Base-by-base conservation (phyloP, 305 asterid species). In the Fraxinus ornus region DNA sequence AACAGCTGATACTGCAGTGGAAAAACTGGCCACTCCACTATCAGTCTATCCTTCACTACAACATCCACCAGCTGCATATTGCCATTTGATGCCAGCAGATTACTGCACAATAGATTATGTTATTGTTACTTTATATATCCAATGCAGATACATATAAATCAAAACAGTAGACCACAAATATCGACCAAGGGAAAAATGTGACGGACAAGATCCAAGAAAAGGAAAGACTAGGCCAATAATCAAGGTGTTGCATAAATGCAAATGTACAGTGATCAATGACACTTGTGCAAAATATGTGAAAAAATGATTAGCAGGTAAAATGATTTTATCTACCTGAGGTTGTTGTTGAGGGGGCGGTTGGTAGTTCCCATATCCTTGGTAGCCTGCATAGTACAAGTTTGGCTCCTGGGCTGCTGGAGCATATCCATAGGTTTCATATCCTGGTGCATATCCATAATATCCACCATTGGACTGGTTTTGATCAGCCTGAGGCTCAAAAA, bases 381-480 rank as follows among this genome's bases (percentile, higher is more conserved):
- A 86, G 12, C 90, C 91, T 30, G 79, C 90, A 70, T 88, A 87
- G 82, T 86, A 88, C 70, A 88, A 49, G 80, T 85, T 88, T 30
- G 88, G 87, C 73, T 88, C 91, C 87, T 87, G 90, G 60, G 90
- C 85, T 2, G 84, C 78, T 41, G 85, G 88, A 24, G 88, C 84
- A 82, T 88, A 88, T 32, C 90, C 90, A 88, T 88, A 88, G 75
- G 86, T 55, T 79, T 88, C 91, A 81, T 86, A 88, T 57, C 91
- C 91, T 74, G 90, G 85, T 26, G 88, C 70, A 79, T 85, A 83
- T 35, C 91, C 91, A 76, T 86, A 88, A 76, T 88, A 85, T 22
- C 89, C 91, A 77, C 91, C 87, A 71, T 78, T 83, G 68, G 83
- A 86, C 75, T 86, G 90, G 86, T 37, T 88, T 70, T 83, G 82